A percentile compares a stretch with the other conserved stretches of the same genome.
These are phyloP conservation scores for Esteya vermicola DNA, from an alignment of 2,329 filamentous ascomycete species.

Conservation along the genomic window DNA sequence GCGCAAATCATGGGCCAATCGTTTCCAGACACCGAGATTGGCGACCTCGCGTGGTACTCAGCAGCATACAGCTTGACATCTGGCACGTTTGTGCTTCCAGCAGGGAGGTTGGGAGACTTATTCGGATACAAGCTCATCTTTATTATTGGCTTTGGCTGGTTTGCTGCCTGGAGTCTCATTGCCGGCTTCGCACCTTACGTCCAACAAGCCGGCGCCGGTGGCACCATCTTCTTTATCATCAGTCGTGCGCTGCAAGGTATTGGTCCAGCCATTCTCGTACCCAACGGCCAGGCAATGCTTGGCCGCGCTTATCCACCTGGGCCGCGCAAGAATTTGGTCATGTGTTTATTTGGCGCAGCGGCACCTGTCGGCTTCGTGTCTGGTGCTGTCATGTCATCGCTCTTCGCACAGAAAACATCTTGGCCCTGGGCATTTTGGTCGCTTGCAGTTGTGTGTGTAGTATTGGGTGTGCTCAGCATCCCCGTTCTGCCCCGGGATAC, in stretches of 20 bases:
- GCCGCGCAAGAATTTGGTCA: slow-evolving; percentile 44
- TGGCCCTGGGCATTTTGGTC: slow-evolving; percentile 36
- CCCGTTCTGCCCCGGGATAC: slow-evolving; percentile 12
- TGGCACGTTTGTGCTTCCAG: slow-evolving; percentile 43
- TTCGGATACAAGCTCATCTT: slow-evolving; percentile 44
- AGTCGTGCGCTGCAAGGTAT: slow-evolving; percentile 21
- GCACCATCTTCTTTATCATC: slow-evolving; percentile 14
- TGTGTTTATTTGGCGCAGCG: slow-evolving; percentile 34
- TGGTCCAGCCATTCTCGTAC: slow-evolving; percentile 47
- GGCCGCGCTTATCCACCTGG: slow-evolving; percentile 43
- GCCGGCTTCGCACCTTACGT: slow-evolving; percentile 24
- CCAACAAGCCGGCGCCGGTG: slow-evolving; percentile 8
- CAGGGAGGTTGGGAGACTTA: slow-evolving; percentile 40
- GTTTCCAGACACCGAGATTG: slow-evolving; percentile 27
- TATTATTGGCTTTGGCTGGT: slow-evolving; percentile 39
- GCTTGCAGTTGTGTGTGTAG: slow-evolving; percentile 12
- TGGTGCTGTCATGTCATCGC: slow-evolving; percentile 24
- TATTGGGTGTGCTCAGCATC: slow-evolving; percentile 11
- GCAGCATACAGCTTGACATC: slow-evolving; percentile 41
- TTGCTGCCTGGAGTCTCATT: slow-evolving; percentile 35
- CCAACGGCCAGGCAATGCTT: slow-evolving; percentile 51
- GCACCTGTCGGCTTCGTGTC: slow-evolving; percentile 30
- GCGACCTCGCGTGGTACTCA: slow-evolving; percentile 39
- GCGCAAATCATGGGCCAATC: slow-evolving; percentile 30
- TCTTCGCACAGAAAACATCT: slow-evolving; percentile 24